Evolutionary conservation across 108 stramenopile genomes (phyloP), one percentile per base, ranked within the genome.

Genomic region (Fragilaria crotonensis): DNA sequence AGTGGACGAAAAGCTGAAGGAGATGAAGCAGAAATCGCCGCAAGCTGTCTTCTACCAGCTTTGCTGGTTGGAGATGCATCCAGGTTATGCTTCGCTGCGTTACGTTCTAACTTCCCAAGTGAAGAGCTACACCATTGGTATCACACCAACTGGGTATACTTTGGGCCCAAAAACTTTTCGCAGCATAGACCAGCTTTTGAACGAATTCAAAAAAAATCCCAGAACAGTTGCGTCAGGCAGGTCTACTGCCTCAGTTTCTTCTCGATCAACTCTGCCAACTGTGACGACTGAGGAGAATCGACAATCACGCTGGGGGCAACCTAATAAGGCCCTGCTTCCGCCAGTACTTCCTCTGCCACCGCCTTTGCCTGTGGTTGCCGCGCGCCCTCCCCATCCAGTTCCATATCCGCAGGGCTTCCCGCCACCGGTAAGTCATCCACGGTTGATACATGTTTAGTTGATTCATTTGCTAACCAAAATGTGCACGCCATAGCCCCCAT

Each of bases 151-250:
- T 33, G 90, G 90, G 31, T 92, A 84, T 61, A 72, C 75, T 2
- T 88, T 84, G 86, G 72, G 74, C 17, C 18, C 60, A 29, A 85
- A 79, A 30, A 75, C 66, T 0, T 88, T 66, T 62, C 60, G 57
- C 28, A 77, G 53, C 26, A 66, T 92, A 50, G 90, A 92, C 51
- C 45, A 62, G 48, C 78, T 92, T 2, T 45, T 92, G 45, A 88
- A 92, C 57, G 86, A 80, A 41, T 92, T 92, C 70, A 92, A 91
- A 64, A 85, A 79, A 68, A 88, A 92, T 58, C 90, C 90, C 22
- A 57, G 77, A 18, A 84, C 85, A 30, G 52, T 61, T 27, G 25
- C 25, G 1, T 23, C 30, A 3, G 25, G 29, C 19, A 22, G 46
- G 2, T 14, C 56, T 20, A 36, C 64, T 17, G 28, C 56, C 1